phyloP scores from a whole-genome alignment of 2,329 filamentous ascomycete genomes.

The Neocatenulostroma microsporum region DNA sequence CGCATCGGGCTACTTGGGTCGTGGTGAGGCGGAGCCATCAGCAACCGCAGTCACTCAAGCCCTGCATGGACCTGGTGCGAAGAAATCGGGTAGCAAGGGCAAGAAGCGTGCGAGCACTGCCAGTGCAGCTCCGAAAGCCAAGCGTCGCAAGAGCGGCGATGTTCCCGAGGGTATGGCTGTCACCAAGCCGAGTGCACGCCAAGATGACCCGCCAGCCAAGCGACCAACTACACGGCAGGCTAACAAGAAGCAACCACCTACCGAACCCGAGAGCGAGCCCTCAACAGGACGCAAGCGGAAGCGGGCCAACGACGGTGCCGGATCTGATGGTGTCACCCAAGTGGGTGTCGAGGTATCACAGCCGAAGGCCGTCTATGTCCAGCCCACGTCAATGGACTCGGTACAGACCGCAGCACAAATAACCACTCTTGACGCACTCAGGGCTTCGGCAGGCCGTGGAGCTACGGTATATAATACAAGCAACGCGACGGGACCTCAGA shows the following conservation, averaged over 20 bases:
- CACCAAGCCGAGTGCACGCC: constrained; percentile 1
- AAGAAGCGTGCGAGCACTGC: constrained; percentile 8
- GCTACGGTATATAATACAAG: not conserved
- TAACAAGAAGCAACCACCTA: not conserved
- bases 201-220: no score
- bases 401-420: not conserved
- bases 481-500: no score
- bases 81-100: constrained; percentile 7
- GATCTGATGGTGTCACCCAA: not conserved
- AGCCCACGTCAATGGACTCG: constrained; percentile 6
- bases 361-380: constrained; percentile 4
- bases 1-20: constrained; percentile 2
- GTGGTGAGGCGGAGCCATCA: not conserved
- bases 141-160: constrained; percentile 10
- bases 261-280: not conserved
- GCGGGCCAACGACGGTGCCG: not conserved
- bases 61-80: constrained; percentile 1
- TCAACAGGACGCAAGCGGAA: not conserved
- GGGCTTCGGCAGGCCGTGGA: not conserved
- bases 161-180: constrained; percentile 8
- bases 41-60: not conserved
- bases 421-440: constrained; percentile 7
- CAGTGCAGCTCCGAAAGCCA: constrained; percentile 2
- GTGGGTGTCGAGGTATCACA: not conserved
- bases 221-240: no score